phyloP scores from a whole-genome alignment of 2,329 filamentous ascomycete genomes.

The Epichloe amarillans region DNA sequence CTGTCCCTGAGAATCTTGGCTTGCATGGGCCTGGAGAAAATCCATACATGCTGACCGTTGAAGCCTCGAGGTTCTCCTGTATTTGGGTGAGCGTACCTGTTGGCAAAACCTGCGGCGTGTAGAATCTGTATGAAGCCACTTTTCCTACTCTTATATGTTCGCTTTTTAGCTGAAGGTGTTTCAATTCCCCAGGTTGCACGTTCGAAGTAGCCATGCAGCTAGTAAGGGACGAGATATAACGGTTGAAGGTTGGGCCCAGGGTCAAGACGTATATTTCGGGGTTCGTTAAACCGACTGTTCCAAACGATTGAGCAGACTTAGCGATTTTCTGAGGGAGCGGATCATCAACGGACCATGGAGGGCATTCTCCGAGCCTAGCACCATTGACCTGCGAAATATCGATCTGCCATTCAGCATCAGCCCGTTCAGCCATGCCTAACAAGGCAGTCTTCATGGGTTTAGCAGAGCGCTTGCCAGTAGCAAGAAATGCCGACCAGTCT shows the following conservation, averaged over 20 bases:
- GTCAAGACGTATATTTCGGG: slow-evolving; percentile 24
- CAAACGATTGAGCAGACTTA: slow-evolving; percentile 16
- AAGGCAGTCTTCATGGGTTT: slow-evolving; percentile 15
- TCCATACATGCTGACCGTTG: slow-evolving; percentile 5
- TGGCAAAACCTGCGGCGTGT: slow-evolving; percentile 3
- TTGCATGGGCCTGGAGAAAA: slow-evolving; percentile 2
- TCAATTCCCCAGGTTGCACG: slow-evolving; percentile 20
- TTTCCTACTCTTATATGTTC: slow-evolving; percentile 24
- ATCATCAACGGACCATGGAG: slow-evolving; percentile 22
- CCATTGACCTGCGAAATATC: slow-evolving; percentile 6
- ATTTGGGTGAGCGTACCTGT: not conserved
- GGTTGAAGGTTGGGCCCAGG: slow-evolving; percentile 22
- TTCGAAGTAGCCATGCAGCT: slow-evolving; percentile 18
- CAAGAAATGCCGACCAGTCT: slow-evolving; percentile 43
- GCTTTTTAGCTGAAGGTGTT: slow-evolving; percentile 21
- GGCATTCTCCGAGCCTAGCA: slow-evolving; percentile 9
- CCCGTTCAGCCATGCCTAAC: slow-evolving; percentile 10
- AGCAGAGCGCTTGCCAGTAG: slow-evolving; percentile 29
- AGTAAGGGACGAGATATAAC: slow-evolving; percentile 24
- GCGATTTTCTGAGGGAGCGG: slow-evolving; percentile 20
- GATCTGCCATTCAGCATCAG: slow-evolving; percentile 11
- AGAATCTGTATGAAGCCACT: slow-evolving; percentile 23
- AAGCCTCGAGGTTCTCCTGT: not conserved
- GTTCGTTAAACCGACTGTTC: slow-evolving; percentile 20
- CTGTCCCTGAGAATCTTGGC: not conserved